Evolutionary conservation across 371 early-diverging fungal genomes (phyloP).

Genomic region (Mucor mucedo): DNA sequence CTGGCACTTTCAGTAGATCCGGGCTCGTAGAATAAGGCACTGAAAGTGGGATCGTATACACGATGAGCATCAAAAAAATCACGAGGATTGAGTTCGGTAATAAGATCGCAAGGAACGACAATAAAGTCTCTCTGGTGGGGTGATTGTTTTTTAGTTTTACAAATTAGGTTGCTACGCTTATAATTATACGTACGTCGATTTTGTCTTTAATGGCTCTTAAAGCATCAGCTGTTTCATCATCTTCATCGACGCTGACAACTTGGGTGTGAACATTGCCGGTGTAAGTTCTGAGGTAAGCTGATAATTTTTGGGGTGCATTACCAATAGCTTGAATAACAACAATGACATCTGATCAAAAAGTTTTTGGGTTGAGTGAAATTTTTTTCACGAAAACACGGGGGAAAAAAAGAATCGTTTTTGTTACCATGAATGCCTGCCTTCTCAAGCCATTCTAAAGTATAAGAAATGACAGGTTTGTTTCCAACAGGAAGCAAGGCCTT

Average conservation of each 20-base stretch:
- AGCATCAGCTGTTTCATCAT: slow-evolving; percentile 86
- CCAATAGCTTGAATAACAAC: slow-evolving; percentile 66
- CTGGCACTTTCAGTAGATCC: slow-evolving; percentile 59
- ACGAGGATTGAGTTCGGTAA: slow-evolving; percentile 82
- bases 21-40: slow-evolving; percentile 80
- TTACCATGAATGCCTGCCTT: slow-evolving; percentile 83
- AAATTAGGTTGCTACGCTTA: no score
- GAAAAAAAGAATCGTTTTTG: not conserved
- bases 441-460: slow-evolving; percentile 93
- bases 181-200: slow-evolving; percentile 64
- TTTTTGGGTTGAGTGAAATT: not conserved
- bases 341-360: slow-evolving; percentile 69
- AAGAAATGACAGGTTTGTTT: slow-evolving; percentile 91
- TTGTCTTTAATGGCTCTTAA: slow-evolving; percentile 78
- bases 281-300: slow-evolving; percentile 77
- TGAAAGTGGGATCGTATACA: slow-evolving; percentile 75
- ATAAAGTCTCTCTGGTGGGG: slow-evolving; percentile 79
- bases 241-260: slow-evolving; percentile 73
- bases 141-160: no score
- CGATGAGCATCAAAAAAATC: slow-evolving; percentile 84
- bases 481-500: slow-evolving; percentile 93
- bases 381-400: slow-evolving; percentile 1
- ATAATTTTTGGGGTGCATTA: slow-evolving; percentile 57
- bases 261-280: slow-evolving; percentile 65
- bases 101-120: slow-evolving; percentile 87